Conservation (phyloP, 495 filamentous ascomycete genomes). For the Lophiostoma macrostomum region DNA sequence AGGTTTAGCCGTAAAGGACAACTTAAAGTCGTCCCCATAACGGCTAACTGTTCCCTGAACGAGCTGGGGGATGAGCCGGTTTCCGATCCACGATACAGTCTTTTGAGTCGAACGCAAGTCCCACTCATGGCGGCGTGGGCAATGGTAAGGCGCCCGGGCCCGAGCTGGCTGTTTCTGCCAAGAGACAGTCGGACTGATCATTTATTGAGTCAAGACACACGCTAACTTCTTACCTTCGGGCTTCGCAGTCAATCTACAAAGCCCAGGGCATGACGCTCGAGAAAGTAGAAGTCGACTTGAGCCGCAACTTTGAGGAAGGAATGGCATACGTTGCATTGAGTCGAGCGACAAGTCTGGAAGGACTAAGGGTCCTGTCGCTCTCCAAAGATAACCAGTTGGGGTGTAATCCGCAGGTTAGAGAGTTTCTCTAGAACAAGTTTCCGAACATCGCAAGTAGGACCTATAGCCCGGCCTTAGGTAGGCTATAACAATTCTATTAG, state of each 20-base stretch:
- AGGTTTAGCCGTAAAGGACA: not conserved
- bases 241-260: too few relatives aligned
- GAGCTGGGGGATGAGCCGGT: slow-evolving; percentile 46
- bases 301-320: not conserved
- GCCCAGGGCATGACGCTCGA: slow-evolving; percentile 6
- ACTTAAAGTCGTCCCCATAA: slow-evolving; percentile 43
- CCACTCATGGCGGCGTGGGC: slow-evolving; percentile 47
- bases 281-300: not conserved
- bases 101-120: slow-evolving; percentile 43
- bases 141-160: slow-evolving; percentile 47
- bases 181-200: not conserved
- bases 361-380: not conserved
- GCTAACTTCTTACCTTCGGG: too few relatives aligned
- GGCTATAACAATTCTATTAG: too few relatives aligned
- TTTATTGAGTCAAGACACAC: too few relatives aligned
- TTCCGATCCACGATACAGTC: slow-evolving; percentile 26
- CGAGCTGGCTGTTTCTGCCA: slow-evolving; percentile 24
- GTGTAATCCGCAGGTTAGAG: not conserved
- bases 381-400: not conserved
- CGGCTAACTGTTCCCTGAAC: slow-evolving; percentile 46
- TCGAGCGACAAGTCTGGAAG: not conserved
- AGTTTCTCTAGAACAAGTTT: not conserved
- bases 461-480: too few relatives aligned
- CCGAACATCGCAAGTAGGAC: too few relatives aligned
- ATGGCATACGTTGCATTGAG: slow-evolving; percentile 1